A percentile compares a stretch with the other conserved stretches of the same genome.
Conservation (phyloP, 208 protist genomes). For the Endotrypanum monterogeii region DNA sequence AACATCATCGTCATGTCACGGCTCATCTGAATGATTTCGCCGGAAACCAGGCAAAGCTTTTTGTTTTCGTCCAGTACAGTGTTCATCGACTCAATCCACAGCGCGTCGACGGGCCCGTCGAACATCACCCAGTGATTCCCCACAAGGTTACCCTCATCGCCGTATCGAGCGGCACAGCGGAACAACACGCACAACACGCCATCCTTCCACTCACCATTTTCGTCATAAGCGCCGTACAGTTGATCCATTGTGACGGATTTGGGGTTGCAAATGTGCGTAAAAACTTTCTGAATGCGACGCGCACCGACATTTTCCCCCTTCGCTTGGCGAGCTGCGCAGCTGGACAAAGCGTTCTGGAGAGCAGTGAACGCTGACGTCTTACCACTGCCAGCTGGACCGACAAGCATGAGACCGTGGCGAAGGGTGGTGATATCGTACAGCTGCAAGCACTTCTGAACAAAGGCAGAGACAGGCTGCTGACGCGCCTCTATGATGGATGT, state of each 20-base stretch:
- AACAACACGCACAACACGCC: slow-evolving; percentile 96
- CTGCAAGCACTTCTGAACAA: slow-evolving; percentile 98
- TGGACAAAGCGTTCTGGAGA: slow-evolving; percentile 82
- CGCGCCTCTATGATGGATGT: slow-evolving; percentile 57
- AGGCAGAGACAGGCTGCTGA: slow-evolving; percentile 91
- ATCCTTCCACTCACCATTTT: slow-evolving; percentile 97
- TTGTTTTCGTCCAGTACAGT: slow-evolving; percentile 96
- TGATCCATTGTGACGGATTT: slow-evolving; percentile 99
- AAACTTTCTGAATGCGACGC: slow-evolving; percentile 89
- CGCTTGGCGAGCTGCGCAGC: slow-evolving; percentile 69
- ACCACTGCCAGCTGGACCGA: slow-evolving; percentile 95
- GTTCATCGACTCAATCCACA: slow-evolving; percentile 97
- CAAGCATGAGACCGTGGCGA: slow-evolving; percentile 98
- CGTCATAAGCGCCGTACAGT: slow-evolving; percentile 97
- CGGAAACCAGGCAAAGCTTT: slow-evolving; percentile 95
- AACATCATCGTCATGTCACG: slow-evolving; percentile 97
- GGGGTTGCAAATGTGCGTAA: slow-evolving; percentile 95
- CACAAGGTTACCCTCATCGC: slow-evolving; percentile 75
- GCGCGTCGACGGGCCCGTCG: slow-evolving; percentile 96
- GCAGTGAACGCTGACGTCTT: slow-evolving; percentile 95
- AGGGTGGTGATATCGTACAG: slow-evolving; percentile 98
- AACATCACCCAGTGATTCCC: slow-evolving; percentile 98
- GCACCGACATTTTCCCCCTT: slow-evolving; percentile 70
- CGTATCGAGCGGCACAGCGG: slow-evolving; percentile 89
- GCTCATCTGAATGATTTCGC: slow-evolving; percentile 96